Conservation (phyloP, 106 monocot species). For the Dendrobium chrysotoxum region DNA sequence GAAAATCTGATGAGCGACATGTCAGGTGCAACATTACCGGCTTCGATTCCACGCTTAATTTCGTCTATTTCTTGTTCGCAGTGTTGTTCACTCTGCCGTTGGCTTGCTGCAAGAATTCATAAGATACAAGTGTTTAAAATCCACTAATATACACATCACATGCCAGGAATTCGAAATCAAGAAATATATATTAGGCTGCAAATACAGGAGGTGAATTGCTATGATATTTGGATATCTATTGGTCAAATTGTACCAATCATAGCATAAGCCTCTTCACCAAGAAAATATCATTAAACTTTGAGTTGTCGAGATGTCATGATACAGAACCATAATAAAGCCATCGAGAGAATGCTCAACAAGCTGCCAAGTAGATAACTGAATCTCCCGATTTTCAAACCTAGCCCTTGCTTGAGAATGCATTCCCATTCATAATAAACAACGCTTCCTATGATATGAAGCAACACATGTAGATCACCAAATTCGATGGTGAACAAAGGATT, state of each 20-base stretch:
- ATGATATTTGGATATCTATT: background rate
- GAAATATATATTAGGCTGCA: background rate
- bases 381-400: background rate
- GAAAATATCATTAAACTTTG: background rate
- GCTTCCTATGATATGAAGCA: no score
- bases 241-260: background rate
- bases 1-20: conserved; percentile 70
- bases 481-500: no score
- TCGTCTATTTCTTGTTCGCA: conserved; percentile 88
- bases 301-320: background rate
- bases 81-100: conserved; percentile 74
- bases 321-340: background rate
- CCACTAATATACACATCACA: background rate
- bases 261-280: background rate
- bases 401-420: no score
- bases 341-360: background rate
- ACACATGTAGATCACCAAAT: background rate
- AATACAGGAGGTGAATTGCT: background rate
- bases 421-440: no score
- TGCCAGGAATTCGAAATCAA: background rate
- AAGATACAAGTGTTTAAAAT: background rate
- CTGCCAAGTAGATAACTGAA: background rate
- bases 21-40: conserved; percentile 49
- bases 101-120: conserved; percentile 36
- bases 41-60: conserved; percentile 55